Conservation (phyloP, 202 grass and related monocot species). For the Miscanthus sacchariflorus region DNA sequence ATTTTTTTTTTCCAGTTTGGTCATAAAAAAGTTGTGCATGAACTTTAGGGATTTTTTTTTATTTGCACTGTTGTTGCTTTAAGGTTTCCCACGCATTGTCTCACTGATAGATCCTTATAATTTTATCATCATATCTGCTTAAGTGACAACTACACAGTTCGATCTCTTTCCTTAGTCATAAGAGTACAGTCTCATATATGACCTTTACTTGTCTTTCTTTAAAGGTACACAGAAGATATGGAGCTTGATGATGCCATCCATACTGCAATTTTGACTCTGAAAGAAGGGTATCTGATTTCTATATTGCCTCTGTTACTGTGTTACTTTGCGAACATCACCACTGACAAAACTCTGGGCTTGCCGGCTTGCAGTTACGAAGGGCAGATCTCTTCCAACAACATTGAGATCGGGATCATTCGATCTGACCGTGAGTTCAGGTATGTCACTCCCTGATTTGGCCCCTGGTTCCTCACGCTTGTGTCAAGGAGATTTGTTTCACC, state of each 20-base stretch:
- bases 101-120: background rate
- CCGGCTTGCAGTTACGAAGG: slow-evolving; percentile 70
- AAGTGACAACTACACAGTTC: background rate
- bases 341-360: slow-evolving; percentile 23
- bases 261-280: slow-evolving; percentile 92
- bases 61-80: background rate
- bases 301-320: background rate
- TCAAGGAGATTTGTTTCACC: background rate
- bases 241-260: slow-evolving; percentile 98
- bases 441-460: background rate
- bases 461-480: background rate
- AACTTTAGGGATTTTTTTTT: background rate
- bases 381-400: slow-evolving; percentile 93
- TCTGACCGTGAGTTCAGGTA: slow-evolving; percentile 89
- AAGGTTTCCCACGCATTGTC: background rate
- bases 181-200: slow-evolving; percentile 27
- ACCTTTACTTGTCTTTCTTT: slow-evolving; percentile 41
- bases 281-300: slow-evolving; percentile 79
- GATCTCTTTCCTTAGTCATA: slow-evolving; percentile 9
- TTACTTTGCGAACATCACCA: slow-evolving; percentile 18
- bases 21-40: slow-evolving; percentile 13
- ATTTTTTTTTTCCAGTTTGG: background rate
- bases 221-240: slow-evolving; percentile 97
- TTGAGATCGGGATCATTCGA: slow-evolving; percentile 92
- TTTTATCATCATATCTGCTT: background rate